Conservation (phyloP, 1,139 yeast genomes). For the Pichia sp. region DNA sequence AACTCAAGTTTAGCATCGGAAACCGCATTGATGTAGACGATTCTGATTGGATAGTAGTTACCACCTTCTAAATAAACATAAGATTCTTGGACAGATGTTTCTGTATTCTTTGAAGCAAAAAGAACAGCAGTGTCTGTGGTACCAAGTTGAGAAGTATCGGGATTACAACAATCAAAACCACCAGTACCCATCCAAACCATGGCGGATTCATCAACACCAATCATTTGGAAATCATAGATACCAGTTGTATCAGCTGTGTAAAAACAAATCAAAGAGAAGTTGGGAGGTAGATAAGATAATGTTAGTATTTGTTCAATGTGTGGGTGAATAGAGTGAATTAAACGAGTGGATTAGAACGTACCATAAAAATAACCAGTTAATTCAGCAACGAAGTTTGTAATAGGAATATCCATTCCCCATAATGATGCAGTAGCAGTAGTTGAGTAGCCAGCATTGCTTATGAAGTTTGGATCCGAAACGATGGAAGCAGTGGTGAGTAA, state of each 20-base stretch:
- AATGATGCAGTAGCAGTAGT: neutral
- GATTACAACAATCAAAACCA: slow-evolving; percentile 33
- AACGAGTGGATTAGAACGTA: slow-evolving; percentile 7
- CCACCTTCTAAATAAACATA: slow-evolving; percentile 24
- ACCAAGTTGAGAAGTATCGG: slow-evolving; percentile 13
- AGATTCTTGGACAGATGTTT: slow-evolving; percentile 7
- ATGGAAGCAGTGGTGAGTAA: slow-evolving; percentile 8
- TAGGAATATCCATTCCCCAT: slow-evolving; percentile 22
- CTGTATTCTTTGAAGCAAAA: slow-evolving; percentile 17
- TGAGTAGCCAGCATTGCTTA: neutral
- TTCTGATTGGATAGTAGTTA: slow-evolving; percentile 30
- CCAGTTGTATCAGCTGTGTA: slow-evolving; percentile 26
- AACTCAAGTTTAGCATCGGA: slow-evolving; percentile 9
- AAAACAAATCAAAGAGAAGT: neutral
- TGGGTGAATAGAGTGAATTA: neutral
- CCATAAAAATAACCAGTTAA: slow-evolving; percentile 30
- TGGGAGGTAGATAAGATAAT: neutral
- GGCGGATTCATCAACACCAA: slow-evolving; percentile 30
- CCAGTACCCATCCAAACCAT: slow-evolving; percentile 29
- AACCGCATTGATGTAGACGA: slow-evolving; percentile 25
- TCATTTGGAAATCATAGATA: slow-evolving; percentile 25
- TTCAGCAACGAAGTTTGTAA: slow-evolving; percentile 28
- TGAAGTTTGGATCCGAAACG: slow-evolving; percentile 15
- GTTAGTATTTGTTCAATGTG: slow-evolving; percentile 1
- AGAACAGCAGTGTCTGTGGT: slow-evolving; percentile 17